Conservation (phyloP, 1,284 basidiomycete species). For the Pascua guehoae region DNA sequence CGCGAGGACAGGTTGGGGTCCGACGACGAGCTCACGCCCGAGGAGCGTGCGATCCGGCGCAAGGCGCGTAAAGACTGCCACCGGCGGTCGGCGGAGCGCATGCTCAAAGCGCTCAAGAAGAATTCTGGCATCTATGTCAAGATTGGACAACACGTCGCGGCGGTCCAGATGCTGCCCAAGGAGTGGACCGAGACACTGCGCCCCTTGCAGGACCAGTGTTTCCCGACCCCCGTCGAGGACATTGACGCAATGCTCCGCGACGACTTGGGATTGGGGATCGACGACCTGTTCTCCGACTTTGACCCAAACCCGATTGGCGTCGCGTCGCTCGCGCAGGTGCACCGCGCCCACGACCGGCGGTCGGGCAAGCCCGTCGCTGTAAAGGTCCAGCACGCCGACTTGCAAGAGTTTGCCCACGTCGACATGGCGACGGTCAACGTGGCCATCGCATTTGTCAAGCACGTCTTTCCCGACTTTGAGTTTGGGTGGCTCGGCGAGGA, state of each 20-base stretch:
- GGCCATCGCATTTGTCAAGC: conserved; percentile 75
- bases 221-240: conserved; percentile 41
- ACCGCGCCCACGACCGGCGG: conserved; percentile 70
- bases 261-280: conserved; percentile 41
- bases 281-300: conserved; percentile 66
- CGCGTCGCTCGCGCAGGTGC: conserved; percentile 90
- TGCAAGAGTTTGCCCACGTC: conserved; percentile 88
- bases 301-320: conserved; percentile 89
- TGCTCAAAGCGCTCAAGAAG: conserved; percentile 71
- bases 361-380: conserved; percentile 80
- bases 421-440: conserved; percentile 56
- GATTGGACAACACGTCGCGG: conserved; percentile 75
- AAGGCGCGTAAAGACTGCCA: conserved; percentile 73
- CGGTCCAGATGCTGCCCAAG: conserved; percentile 66
- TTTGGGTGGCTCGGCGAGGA: conserved; percentile 92
- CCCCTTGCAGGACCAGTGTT: conserved; percentile 71
- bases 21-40: conserved; percentile 52
- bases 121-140: conserved; percentile 64
- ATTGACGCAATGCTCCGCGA: conserved; percentile 42
- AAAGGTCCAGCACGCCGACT: conserved; percentile 94
- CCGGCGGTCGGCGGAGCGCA: conserved; percentile 68
- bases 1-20: conserved; percentile 39
- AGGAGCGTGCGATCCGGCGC: conserved; percentile 49
- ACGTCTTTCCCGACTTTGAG: conserved; percentile 66
- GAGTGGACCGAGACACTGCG: conserved; percentile 64